A percentile compares a stretch with the other conserved stretches of the same genome.
These are phyloP conservation scores for Fusarium subtropicale DNA, from an alignment of 2,329 filamentous ascomycete species.

Conservation along the genomic window DNA sequence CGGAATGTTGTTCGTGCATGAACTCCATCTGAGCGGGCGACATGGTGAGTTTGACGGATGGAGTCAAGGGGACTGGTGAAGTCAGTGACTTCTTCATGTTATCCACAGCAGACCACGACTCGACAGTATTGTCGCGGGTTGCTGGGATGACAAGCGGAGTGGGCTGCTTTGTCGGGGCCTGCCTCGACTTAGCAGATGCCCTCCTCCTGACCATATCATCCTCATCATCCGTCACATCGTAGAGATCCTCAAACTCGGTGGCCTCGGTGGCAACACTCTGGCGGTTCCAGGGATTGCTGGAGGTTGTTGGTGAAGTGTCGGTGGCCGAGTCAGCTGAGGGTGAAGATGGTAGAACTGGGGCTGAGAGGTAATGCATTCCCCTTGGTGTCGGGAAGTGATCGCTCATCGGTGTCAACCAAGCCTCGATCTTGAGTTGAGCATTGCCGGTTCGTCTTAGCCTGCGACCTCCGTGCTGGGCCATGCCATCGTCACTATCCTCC, in stretches of 20 bases:
- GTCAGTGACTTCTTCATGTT: conserved; percentile 60
- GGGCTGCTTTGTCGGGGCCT: conserved; percentile 53
- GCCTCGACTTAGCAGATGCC: conserved; percentile 57
- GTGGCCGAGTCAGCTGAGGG: conserved; percentile 67
- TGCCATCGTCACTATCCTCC: conserved; percentile 60
- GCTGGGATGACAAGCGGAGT: conserved; percentile 65
- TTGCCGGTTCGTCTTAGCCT: conserved; percentile 47
- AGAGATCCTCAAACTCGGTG: conserved; percentile 86
- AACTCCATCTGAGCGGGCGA: conserved; percentile 80
- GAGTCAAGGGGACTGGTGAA: conserved; percentile 72
- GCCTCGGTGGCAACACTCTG: conserved; percentile 71
- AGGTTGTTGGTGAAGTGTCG: conserved; percentile 65
- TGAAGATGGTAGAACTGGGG: conserved; percentile 71
- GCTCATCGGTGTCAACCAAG: conserved; percentile 69
- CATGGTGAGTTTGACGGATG: conserved; percentile 76
- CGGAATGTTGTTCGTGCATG: conserved; percentile 71
- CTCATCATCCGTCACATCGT: conserved; percentile 87
- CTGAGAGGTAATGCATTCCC: conserved; percentile 72
- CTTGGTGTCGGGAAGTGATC: conserved; percentile 79
- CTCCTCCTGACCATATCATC: conserved; percentile 52
- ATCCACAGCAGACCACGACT: conserved; percentile 59
- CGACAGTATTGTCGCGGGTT: conserved; percentile 50
- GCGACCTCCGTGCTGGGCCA: conserved; percentile 39
- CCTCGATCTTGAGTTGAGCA: conserved; percentile 64
- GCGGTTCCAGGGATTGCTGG: conserved; percentile 72